Evolutionary conservation across 2,329 filamentous ascomycete species (phyloP), one percentile per base, ranked within the genome.

Genomic region (Bipolaris zeicola): DNA sequence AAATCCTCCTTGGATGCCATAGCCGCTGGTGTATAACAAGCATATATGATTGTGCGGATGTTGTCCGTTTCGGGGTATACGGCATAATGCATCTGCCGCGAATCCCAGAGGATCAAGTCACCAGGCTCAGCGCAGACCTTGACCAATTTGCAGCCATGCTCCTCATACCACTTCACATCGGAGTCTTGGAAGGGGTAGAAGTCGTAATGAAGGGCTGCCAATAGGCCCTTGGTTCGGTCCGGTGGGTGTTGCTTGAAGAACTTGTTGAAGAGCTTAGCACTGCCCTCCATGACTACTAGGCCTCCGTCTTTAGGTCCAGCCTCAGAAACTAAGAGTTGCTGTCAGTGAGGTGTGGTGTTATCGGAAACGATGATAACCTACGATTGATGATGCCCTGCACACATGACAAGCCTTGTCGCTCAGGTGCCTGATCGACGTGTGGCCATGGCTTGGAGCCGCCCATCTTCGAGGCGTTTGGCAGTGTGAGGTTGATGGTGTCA

Each of bases 61-160:
- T 43, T 59, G 11, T 64, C 57, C 10, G 53, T 55, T 41, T 60
- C 41, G 2, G 63, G 59, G 31, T 61, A 57, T 18, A 58, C 52
- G 6, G 57, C 57, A 44, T 64, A 82, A 64, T 84, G 81, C 46
- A 82, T 77, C 4, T 78, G 79, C 3, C 81, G 70, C 4, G 77
- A 79, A 56, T 82, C 80, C 80, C 79, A 81, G 4, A 82, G 66
- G 4, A 81, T 72, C 50, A 81, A 66, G 58, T 80, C 78, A 3
- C 79, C 79, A 3, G 78, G 76, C 28, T 77, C 78, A 22, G 72
- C 67, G 51, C 70, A 68, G 13, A 80, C 67, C 67, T 81, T 81
- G 39, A 74, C 48, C 10, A 75, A 49, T 53, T 77, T 71, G 59
- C 73, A 78, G 1, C 79, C 79, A 3, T 68, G 67, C 1, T 74